Conservation (phyloP, 2,329 filamentous ascomycete species). For the Arthroderma sp. region DNA sequence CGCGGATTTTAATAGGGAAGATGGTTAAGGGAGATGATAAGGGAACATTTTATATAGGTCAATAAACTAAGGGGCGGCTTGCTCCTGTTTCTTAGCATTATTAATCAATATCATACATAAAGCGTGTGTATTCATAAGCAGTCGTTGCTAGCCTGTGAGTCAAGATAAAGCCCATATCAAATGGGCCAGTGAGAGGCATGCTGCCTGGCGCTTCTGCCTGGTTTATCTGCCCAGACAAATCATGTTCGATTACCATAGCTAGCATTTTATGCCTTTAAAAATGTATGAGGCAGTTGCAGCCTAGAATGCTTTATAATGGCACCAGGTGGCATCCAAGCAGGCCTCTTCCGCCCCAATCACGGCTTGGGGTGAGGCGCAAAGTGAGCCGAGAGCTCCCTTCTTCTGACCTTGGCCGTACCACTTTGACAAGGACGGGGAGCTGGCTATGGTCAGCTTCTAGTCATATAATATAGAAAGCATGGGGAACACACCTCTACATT, state of each 20-base stretch:
- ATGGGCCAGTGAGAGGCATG: background rate
- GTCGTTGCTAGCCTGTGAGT: background rate
- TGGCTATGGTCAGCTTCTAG: conserved; percentile 32
- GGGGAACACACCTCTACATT: conserved; percentile 69
- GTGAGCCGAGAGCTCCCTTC: conserved; percentile 46
- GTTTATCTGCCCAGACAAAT: background rate
- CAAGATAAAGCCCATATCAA: background rate
- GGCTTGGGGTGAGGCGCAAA: conserved; percentile 61
- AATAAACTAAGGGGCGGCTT: no score
- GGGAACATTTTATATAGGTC: no score
- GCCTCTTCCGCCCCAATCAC: conserved; percentile 82
- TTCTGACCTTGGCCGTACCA: conserved; percentile 39
- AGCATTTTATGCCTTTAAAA: no score
- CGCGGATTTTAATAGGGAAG: no score
- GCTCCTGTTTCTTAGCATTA: no score
- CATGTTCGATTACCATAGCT: background rate
- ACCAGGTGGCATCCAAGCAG: conserved; percentile 83
- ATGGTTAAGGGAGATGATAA: no score
- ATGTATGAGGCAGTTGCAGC: no score
- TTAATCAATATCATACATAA: background rate
- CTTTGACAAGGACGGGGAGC: conserved; percentile 59
- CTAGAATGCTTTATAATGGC: conserved; percentile 46
- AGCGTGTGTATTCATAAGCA: background rate
- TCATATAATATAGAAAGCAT: background rate
- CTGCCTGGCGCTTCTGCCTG: no score